Percentiles rank a stretch among this genome's conserved stretches.
phyloP scores from a whole-genome alignment of 352 stramenopile species.

The Phytophthora pini region DNA sequence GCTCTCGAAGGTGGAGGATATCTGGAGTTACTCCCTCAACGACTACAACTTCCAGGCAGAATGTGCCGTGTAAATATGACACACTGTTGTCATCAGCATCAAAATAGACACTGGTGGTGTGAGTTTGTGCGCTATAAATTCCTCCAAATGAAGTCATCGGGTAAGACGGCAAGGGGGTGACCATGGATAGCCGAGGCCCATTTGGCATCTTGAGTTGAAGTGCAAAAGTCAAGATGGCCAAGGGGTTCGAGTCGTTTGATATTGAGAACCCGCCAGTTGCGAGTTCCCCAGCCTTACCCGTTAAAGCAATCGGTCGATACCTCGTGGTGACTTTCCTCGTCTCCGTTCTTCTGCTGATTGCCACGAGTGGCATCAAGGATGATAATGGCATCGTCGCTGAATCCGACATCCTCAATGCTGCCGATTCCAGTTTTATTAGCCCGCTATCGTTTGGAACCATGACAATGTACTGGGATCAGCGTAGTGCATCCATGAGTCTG shows the following conservation, averaged over 20 bases:
- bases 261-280: slow-evolving; percentile 5
- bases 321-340: slow-evolving; percentile 16
- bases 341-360: slow-evolving; percentile 18
- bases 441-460: slow-evolving; percentile 56
- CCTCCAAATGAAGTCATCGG: neutral
- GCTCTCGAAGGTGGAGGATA: slow-evolving; percentile 45
- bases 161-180: slow-evolving; percentile 14
- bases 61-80: slow-evolving; percentile 32
- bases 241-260: slow-evolving; percentile 27
- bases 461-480: slow-evolving; percentile 67
- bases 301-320: slow-evolving; percentile 18
- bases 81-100: neutral
- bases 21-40: slow-evolving; percentile 67
- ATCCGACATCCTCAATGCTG: slow-evolving; percentile 18
- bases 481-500: slow-evolving; percentile 24
- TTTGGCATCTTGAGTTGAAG: neutral
- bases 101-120: neutral
- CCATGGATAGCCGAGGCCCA: neutral
- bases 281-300: slow-evolving; percentile 6
- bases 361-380: slow-evolving; percentile 22
- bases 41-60: slow-evolving; percentile 46
- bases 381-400: slow-evolving; percentile 8
- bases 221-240: slow-evolving; percentile 15
- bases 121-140: slow-evolving; percentile 19
- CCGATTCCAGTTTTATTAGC: slow-evolving; percentile 8